These are phyloP conservation scores for Globisporangium paddicum DNA, from an alignment of 352 stramenopile species.

Conservation along the genomic window DNA sequence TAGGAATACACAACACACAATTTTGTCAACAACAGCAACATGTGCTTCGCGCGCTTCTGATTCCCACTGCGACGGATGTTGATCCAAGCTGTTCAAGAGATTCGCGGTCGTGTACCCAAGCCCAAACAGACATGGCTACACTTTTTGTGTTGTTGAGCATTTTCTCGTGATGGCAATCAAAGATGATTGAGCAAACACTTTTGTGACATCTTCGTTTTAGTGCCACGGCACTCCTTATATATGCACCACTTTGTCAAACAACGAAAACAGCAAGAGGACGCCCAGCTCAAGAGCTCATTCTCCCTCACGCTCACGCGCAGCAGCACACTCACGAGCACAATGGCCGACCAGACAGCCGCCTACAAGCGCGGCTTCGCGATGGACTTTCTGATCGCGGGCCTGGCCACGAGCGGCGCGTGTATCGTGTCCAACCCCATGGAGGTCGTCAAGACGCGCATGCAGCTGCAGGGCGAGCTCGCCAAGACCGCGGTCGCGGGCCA, in stretches of 20 bases:
- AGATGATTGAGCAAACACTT: background rate
- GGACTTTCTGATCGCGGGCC: conserved; percentile 67
- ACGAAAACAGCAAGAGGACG: background rate
- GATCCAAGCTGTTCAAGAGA: no score
- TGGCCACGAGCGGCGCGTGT: conserved; percentile 60
- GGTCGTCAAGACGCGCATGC: conserved; percentile 88
- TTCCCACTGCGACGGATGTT: no score
- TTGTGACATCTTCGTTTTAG: background rate
- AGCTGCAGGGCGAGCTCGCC: conserved; percentile 80
- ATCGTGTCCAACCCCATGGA: conserved; percentile 89
- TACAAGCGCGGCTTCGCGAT: conserved; percentile 48
- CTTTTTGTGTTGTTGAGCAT: background rate
- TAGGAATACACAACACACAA: background rate
- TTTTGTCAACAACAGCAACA: background rate
- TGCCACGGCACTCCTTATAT: background rate
- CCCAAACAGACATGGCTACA: no score
- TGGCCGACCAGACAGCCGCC: background rate
- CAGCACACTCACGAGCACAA: background rate
- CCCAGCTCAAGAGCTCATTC: background rate
- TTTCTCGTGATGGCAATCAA: background rate
- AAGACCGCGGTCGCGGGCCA: conserved; percentile 30
- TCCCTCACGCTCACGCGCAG: background rate
- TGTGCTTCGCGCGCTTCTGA: no score
- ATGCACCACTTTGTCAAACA: no score
- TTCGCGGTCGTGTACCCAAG: no score